Percentiles rank a stretch among this genome's conserved stretches.
Evolutionary conservation across 305 asterid genomes (phyloP).

Genomic region (Rubia balearica): DNA sequence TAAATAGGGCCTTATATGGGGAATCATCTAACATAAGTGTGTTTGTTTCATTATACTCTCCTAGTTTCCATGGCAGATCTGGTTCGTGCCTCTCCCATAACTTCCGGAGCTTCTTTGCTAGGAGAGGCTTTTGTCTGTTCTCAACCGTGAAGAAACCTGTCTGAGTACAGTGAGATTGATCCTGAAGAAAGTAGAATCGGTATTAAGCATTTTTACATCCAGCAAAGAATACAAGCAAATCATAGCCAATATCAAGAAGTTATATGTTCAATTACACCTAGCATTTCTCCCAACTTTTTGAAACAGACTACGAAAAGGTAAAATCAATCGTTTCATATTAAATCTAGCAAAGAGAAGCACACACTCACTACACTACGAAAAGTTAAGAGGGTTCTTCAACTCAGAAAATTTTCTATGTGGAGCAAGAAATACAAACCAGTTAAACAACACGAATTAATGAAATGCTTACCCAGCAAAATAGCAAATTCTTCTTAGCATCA

Average conservation of each 20-base stretch:
- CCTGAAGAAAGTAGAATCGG: constrained; percentile 38
- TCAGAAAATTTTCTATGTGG: not conserved
- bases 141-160: constrained; percentile 56
- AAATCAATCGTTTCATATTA: not conserved
- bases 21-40: constrained; percentile 84
- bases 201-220: not conserved
- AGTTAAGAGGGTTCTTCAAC: not conserved
- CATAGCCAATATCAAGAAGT: not conserved
- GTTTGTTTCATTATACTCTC: constrained; percentile 67
- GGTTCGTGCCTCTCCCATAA: constrained; percentile 67
- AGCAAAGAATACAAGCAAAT: not conserved
- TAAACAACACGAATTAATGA: not conserved
- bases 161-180: constrained; percentile 73
- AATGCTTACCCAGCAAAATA: constrained; percentile 75
- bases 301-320: not conserved
- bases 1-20: constrained; percentile 69
- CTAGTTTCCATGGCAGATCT: constrained; percentile 77
- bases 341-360: not conserved
- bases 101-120: constrained; percentile 64
- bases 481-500: constrained; percentile 45
- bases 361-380: not conserved
- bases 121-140: constrained; percentile 59
- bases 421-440: not conserved
- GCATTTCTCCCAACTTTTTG: not conserved
- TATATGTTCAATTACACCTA: not conserved